These are phyloP conservation scores for Trichaptum fuscoviolaceum DNA, from an alignment of 768 basidiomycete species.

Conservation along the genomic window DNA sequence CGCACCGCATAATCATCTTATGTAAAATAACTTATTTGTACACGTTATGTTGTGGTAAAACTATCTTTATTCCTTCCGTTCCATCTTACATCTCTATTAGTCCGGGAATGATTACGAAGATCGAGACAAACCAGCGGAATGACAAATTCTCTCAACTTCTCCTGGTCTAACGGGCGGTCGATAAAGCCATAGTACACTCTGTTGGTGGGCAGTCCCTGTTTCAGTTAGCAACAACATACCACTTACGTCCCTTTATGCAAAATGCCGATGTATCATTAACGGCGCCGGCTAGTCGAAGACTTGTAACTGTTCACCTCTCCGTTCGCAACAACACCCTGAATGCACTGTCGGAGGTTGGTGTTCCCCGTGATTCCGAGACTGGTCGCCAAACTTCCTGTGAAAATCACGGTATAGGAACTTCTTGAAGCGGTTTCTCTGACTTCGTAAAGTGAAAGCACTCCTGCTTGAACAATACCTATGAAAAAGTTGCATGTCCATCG, in stretches of 20 bases:
- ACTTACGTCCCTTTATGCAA: background rate
- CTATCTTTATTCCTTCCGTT: background rate
- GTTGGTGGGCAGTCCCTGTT: no score
- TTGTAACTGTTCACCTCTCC: background rate
- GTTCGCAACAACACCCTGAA: background rate
- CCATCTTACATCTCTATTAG: no score
- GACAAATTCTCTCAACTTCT: background rate
- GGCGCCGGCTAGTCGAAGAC: no score
- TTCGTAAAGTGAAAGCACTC: no score
- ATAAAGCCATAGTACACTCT: background rate
- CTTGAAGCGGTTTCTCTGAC: no score
- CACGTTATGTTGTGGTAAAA: background rate
- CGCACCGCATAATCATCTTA: background rate
- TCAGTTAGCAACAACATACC: no score
- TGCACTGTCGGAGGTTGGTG: background rate
- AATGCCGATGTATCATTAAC: no score
- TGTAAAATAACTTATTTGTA: background rate
- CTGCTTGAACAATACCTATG: no score
- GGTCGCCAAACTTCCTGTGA: background rate
- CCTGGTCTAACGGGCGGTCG: background rate
- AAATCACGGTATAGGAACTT: no score
- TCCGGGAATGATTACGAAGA: background rate
- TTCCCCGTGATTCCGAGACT: background rate
- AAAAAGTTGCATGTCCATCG: no score
- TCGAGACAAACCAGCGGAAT: background rate